A percentile compares a stretch with the other conserved stretches of the same genome.
Conservation (phyloP, 257 asterid genomes). For the Solanum pennellii region DNA sequence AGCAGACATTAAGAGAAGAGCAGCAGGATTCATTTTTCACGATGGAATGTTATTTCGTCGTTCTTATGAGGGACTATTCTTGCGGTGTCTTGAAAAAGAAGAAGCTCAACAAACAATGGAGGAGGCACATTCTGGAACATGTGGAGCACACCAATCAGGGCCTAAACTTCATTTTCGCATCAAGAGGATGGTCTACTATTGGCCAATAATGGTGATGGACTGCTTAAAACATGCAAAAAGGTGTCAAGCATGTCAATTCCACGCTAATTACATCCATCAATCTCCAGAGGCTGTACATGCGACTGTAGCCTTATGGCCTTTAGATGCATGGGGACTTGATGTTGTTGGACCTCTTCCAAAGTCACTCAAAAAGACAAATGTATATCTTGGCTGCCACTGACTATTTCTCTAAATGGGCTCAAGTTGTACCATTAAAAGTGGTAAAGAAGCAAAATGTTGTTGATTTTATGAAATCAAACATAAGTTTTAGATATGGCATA, state of each 20-base stretch:
- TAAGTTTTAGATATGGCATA: too few species aligned
- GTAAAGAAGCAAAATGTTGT: too few species aligned
- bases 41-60: neutral
- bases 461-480: too few species aligned
- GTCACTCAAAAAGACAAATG: too few species aligned
- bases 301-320: neutral
- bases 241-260: neutral
- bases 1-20: too few species aligned
- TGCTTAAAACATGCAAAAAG: neutral
- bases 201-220: neutral
- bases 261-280: neutral
- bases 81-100: neutral
- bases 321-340: neutral
- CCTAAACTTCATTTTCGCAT: neutral
- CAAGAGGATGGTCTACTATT: neutral
- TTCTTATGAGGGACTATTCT: neutral
- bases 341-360: neutral
- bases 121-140: neutral
- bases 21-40: neutral
- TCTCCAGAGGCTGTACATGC: neutral
- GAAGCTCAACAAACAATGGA: neutral
- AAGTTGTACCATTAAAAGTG: too few species aligned
- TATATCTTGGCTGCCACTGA: too few species aligned
- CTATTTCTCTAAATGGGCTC: too few species aligned
- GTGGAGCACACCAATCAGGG: neutral